Base-by-base conservation (phyloP, 2,329 filamentous ascomycete species). In the Tricladium varicosporioides region DNA sequence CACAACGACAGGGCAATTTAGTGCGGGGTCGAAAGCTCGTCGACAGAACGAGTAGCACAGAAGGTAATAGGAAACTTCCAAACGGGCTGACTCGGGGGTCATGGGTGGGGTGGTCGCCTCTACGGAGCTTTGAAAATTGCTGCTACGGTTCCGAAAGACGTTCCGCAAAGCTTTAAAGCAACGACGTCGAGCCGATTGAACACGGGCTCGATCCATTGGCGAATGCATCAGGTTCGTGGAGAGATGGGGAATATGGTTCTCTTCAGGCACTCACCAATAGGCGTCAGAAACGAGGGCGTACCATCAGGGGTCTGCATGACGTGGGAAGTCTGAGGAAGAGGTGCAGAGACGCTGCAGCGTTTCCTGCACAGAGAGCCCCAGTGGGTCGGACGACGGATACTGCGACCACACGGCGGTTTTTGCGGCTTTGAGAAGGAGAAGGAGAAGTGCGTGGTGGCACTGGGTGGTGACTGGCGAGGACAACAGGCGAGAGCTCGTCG, bases 211-310 rank as follows among this genome's bases (percentile, higher is more conserved):
- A 61, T 58, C 47, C 51, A 67, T 64, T 64, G 63, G 63, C 54
- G 59, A 62, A 59, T 60, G 51, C 53, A 19, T 42, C 51, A 49
- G 59, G 10, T 19, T 14, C 44, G 27, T 45, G 2, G 16, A 36
- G 48, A 45, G 44, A 57, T 33, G 57, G 57, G 57, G 51, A 57
- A 19, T 52, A 48, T 54, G 54, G 40, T 58, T 58, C 45, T 32
- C 18, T 48, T 33, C 53, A 56, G 48, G 56, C 52, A 64, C 67
- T 64, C 48, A 67, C 67, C 67, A 65, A 68, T 65, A 52, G 67
- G 66, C 14, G 60, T 59, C 40, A 68, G 59, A 48, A 63, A 50
- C 52, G 65, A 64, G 10, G 44, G 42, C 33, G 55, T 40, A 31
- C 32, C 33, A 42, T 51, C 60, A 54, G 63, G 63, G 63, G 66